phyloP scores from a whole-genome alignment of 2,329 filamentous ascomycete species.

The Cladorrhinum sp. region DNA sequence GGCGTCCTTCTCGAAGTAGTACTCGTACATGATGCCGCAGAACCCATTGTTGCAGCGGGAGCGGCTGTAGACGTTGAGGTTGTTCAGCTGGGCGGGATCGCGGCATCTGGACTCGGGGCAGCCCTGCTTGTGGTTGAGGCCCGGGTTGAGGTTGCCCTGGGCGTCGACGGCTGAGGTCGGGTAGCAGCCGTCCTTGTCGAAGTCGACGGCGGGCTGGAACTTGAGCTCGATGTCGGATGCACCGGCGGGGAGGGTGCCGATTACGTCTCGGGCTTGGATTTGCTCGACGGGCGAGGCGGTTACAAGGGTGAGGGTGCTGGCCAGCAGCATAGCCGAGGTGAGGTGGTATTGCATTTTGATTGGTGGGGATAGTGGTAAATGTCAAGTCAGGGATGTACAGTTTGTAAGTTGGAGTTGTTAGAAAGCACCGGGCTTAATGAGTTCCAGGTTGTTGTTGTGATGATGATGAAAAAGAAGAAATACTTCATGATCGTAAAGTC shows the following conservation, averaged over 20 bases:
- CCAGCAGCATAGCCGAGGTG: not conserved
- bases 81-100: not conserved
- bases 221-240: constrained; percentile 34
- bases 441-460: not conserved
- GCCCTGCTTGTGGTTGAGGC: constrained; percentile 25
- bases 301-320: not conserved
- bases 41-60: constrained; percentile 15
- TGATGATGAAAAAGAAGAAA: no score
- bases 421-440: not conserved
- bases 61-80: constrained; percentile 15
- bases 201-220: constrained; percentile 39
- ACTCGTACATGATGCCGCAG: constrained; percentile 38
- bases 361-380: not conserved
- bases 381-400: not conserved
- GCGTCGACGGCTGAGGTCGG: constrained; percentile 44
- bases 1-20: constrained; percentile 46
- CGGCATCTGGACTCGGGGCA: constrained; percentile 9
- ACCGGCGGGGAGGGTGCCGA: constrained; percentile 27
- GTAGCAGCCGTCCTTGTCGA: constrained; percentile 42
- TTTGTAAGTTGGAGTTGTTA: not conserved
- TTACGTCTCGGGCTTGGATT: not conserved
- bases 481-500: no score
- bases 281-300: not conserved
- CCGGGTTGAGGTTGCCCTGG: constrained; percentile 32
- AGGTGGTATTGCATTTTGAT: not conserved